Base-by-base conservation (phyloP, 2,329 filamentous ascomycete genomes). In the Cephalotrichum gorgonifer region DNA sequence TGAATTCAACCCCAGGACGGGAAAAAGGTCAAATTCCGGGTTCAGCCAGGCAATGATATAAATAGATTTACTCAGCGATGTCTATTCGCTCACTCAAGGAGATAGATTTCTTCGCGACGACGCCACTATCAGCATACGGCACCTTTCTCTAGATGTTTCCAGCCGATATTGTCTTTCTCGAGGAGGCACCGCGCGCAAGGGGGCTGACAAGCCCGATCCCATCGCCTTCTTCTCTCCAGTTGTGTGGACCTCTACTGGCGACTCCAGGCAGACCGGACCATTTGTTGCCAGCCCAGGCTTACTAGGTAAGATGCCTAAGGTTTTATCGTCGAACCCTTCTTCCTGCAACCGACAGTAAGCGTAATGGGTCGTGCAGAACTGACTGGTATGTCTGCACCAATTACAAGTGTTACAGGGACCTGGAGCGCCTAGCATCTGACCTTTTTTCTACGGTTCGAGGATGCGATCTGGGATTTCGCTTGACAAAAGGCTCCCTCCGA, bases 151-250 rank as follows among this genome's bases (percentile, higher is more conserved):
- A 58, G 2, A 58, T 88, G 6, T 88, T 89, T 28, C 83, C 85
- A 54, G 87, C 88, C 0, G 86, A 93, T 56, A 82, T 95, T 54
- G 79, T 93, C 1, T 90, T 95, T 59, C 86, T 94, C 54, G 88
- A 90, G 39, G 88, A 94, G 61, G 67, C 69, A 0, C 67, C 70
- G 0, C 71, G 74, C 42, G 68, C 69, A 0, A 58, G 71, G 15
- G 71, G 74, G 53, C 57, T 73, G 0, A 72, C 71, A 0, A 68
- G 66, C 0, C 54, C 74, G 17, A 72, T 74, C 2, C 61, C 71
- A 57, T 74, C 20, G 69, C 70, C 0, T 67, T 64, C 26, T 73
- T 66, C 43, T 60, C 62, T 2, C 70, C 71, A 0, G 51, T 62
- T 2, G 65, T 62, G 0, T 74, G 70, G 68, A 67, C 74, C 2